Base-by-base conservation (phyloP, 257 asterid species). In the Misopates orontium region DNA sequence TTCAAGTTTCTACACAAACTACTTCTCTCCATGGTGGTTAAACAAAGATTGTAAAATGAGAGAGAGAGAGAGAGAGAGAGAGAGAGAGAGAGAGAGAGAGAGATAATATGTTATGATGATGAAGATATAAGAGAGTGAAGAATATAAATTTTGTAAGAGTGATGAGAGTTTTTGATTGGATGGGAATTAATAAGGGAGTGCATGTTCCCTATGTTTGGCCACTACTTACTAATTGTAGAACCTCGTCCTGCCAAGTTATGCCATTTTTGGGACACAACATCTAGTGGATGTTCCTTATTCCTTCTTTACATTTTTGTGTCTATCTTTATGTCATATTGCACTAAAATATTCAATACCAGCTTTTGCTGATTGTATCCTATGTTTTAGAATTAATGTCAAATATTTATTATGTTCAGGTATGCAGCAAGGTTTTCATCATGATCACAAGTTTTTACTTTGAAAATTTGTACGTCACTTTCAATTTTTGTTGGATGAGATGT, bases 171-270 rank as follows among this genome's bases (percentile, higher is more conserved):
- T 17, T 55, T 61, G 31, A 48, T 15, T 55, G 55, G 21, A 28
- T 72, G 59, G 73, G 72, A 75, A 69, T 73, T 73, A 80, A 72
- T 78, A 73, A 73, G n/a, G 71, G 57, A 59, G 77, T 77, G 85
- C 83, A 70, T 78, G 85, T 78, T 74, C 80, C 82, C 91, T 68
- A 84, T 73, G 89, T 81, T 77, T 79, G 87, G 86, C 57, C 84
- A 75, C 69, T 55, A 66, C 69, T 69, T 86, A 70, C 87, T 78
- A 78, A 69, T 55, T 61, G 74, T 65, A 59, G 85, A 78, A 79
- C 75, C 81, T 85, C 73, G 78, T 78, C 75, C 82, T 79, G 84
- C 85, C 78, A 82, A 72, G 63, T 45, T 60, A 64, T 82, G 59
- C 86, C 79, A 66, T 76, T 79, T 42, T 41, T 47, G 94, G 83